Percentiles rank a stretch among this genome's conserved stretches.
phyloP scores from a whole-genome alignment of 805 yeast species.

The Candida krabiensis region DNA sequence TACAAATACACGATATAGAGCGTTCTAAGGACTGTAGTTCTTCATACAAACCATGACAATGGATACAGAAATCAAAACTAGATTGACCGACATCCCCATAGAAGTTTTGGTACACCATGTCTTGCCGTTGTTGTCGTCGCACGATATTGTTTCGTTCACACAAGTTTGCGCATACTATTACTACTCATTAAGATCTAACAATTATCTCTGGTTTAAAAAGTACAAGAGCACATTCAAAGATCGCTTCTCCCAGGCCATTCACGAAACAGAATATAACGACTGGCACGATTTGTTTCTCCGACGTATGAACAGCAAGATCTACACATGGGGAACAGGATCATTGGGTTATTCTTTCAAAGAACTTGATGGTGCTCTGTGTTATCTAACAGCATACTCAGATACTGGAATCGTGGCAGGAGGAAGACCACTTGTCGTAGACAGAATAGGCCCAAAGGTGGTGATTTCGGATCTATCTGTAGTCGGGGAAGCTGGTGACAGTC shows the following conservation, averaged over 20 bases:
- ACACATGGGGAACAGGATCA: slow-evolving; percentile 15
- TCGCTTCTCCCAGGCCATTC: slow-evolving; percentile 4
- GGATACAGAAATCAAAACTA: background rate
- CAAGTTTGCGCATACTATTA: slow-evolving; percentile 3
- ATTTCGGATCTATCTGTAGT: slow-evolving; percentile 7
- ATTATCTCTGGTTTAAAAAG: slow-evolving; percentile 5
- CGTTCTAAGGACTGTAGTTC: too few relatives aligned
- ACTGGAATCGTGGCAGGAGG: slow-evolving; percentile 12
- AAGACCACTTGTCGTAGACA: slow-evolving; percentile 6
- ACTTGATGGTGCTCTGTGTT: slow-evolving; percentile 4
- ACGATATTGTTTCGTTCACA: slow-evolving; percentile 1
- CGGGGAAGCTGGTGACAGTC: slow-evolving; percentile 13
- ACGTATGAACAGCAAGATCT: slow-evolving; percentile 3
- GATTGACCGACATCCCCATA: slow-evolving; percentile 2
- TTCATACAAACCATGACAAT: too few relatives aligned
- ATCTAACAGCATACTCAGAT: slow-evolving; percentile 8
- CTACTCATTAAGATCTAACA: slow-evolving; percentile 3
- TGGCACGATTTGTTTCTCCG: slow-evolving; percentile 7
- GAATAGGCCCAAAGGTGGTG: slow-evolving; percentile 8
- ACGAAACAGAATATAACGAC: slow-evolving; percentile 1
- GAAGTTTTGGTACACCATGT: slow-evolving; percentile 5
- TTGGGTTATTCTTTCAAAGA: slow-evolving; percentile 23
- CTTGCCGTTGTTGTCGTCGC: slow-evolving; percentile 1
- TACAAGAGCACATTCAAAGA: slow-evolving; percentile 8
- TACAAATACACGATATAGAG: too few relatives aligned